Conservation (phyloP, 345 rosid species). For the Eutrema heterophyllum region DNA sequence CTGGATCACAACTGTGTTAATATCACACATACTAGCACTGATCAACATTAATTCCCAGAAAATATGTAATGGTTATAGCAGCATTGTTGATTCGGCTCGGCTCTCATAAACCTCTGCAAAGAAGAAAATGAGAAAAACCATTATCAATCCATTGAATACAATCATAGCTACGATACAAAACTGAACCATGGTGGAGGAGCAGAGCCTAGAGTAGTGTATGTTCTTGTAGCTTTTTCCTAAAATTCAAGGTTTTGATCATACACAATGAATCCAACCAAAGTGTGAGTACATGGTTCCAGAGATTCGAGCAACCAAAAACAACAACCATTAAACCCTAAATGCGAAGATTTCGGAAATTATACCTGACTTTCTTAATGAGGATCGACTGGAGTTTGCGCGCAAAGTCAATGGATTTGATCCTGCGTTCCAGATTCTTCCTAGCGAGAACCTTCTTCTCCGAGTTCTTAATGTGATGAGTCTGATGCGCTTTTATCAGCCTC, state of each 20-base stretch:
- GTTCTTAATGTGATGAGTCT: slow-evolving; percentile 71
- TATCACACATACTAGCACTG: slow-evolving; percentile 5
- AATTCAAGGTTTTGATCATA: background rate
- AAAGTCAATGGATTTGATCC: slow-evolving; percentile 60
- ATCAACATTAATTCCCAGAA: slow-evolving; percentile 8
- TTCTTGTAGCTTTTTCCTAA: background rate
- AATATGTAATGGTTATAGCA: background rate
- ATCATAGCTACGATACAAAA: background rate
- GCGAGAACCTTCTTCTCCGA: slow-evolving; percentile 93
- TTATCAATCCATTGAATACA: background rate
- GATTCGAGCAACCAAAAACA: background rate
- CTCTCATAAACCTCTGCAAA: slow-evolving; percentile 33
- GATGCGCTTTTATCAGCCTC: slow-evolving; percentile 61
- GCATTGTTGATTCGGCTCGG: background rate
- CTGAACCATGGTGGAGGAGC: background rate
- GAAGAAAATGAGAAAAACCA: background rate
- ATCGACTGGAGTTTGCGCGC: slow-evolving; percentile 77
- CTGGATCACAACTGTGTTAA: background rate
- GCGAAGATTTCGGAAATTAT: background rate
- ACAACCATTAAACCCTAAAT: background rate
- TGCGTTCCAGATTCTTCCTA: slow-evolving; percentile 62
- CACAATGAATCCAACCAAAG: background rate
- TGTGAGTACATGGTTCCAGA: background rate
- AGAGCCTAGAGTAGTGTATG: background rate
- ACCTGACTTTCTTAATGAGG: slow-evolving; percentile 76